These are phyloP conservation scores for Lasiodiplodia sp. DNA, from an alignment of 2,329 filamentous ascomycete species.

Conservation along the genomic window DNA sequence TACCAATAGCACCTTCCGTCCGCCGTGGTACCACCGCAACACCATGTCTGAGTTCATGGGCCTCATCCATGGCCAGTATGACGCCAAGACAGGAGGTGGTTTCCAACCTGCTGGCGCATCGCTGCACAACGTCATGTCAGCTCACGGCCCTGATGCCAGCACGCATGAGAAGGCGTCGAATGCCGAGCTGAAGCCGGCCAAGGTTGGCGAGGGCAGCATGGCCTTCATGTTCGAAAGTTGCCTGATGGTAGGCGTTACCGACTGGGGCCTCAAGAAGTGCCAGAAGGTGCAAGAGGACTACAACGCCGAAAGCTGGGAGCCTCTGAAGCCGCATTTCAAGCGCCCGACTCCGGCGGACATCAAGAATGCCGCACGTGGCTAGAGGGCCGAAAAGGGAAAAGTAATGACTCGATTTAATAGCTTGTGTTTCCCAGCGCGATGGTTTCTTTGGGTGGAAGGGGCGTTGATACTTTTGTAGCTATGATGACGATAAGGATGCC, in stretches of 20 bases:
- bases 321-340: slow-evolving; percentile 56
- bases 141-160: slow-evolving; percentile 68
- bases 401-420: neutral
- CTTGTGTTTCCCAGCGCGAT: neutral
- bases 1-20: slow-evolving; percentile 64
- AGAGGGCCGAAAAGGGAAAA: neutral
- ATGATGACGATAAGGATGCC: neutral
- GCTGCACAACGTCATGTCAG: slow-evolving; percentile 77
- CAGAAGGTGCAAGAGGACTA: slow-evolving; percentile 76
- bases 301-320: slow-evolving; percentile 81
- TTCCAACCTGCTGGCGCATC: slow-evolving; percentile 70
- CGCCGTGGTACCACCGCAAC: slow-evolving; percentile 76
- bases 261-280: slow-evolving; percentile 75
- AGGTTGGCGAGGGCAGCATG: slow-evolving; percentile 70
- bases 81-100: slow-evolving; percentile 64
- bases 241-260: slow-evolving; percentile 74
- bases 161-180: slow-evolving; percentile 66
- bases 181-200: slow-evolving; percentile 61
- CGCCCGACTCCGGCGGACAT: slow-evolving; percentile 12
- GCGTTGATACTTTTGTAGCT: neutral
- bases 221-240: slow-evolving; percentile 73
- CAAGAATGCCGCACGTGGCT: neutral
- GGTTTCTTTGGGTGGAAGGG: neutral
- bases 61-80: slow-evolving; percentile 67
- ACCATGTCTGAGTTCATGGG: slow-evolving; percentile 75